Evolutionary conservation across 345 rosid species (phyloP).

Genomic region (Acer campestre): DNA sequence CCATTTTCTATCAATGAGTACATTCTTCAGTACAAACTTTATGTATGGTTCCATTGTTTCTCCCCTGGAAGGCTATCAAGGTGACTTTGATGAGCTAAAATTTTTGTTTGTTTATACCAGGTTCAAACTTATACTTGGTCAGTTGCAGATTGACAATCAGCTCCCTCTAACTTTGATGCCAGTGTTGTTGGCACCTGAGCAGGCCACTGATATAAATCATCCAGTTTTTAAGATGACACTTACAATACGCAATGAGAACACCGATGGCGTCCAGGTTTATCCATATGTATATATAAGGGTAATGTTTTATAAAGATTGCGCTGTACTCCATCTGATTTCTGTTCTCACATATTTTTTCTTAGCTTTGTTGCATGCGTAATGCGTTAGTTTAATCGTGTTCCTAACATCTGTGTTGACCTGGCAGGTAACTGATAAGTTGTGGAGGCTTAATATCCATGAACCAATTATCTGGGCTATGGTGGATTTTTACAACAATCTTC

Average conservation of each 20-base stretch:
- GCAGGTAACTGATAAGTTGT: slow-evolving; percentile 80
- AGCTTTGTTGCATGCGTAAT: background rate
- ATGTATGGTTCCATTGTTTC: background rate
- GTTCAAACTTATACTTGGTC: slow-evolving; percentile 89
- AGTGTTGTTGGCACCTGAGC: slow-evolving; percentile 87
- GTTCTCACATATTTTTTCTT: background rate
- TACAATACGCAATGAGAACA: slow-evolving; percentile 72
- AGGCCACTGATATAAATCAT: slow-evolving; percentile 64
- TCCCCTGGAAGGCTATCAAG: background rate
- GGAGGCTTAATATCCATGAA: slow-evolving; percentile 94
- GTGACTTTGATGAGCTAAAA: slow-evolving; percentile 8
- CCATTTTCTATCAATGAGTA: background rate
- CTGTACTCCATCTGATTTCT: slow-evolving; percentile 2
- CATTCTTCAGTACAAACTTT: background rate
- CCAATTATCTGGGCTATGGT: slow-evolving; percentile 94
- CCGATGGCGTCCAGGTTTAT: slow-evolving; percentile 76
- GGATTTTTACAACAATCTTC: slow-evolving; percentile 81
- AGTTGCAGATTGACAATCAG: slow-evolving; percentile 92
- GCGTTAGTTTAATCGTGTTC: background rate
- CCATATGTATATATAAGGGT: slow-evolving; percentile 94
- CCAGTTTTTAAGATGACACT: slow-evolving; percentile 94
- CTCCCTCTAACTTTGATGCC: slow-evolving; percentile 95
- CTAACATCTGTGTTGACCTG: slow-evolving; percentile 17
- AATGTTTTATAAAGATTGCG: slow-evolving; percentile 30
- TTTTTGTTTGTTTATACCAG: slow-evolving; percentile 47